A percentile compares a stretch with the other conserved stretches of the same genome.
Evolutionary conservation across 176 grass and related monocot species (phyloP).

Genomic region (Phoenix dactylifera): DNA sequence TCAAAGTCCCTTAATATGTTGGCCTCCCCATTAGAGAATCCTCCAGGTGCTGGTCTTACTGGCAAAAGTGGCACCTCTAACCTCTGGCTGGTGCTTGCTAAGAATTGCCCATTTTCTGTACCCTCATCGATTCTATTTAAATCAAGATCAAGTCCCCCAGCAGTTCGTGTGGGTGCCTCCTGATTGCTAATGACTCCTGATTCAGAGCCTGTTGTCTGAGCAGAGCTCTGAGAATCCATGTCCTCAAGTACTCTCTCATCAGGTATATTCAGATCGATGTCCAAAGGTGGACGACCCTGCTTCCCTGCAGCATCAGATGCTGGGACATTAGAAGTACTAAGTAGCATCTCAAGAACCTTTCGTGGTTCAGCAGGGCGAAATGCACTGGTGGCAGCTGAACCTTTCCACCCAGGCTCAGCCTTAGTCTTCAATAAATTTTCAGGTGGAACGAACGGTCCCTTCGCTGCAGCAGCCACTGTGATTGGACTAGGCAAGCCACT

Average conservation of each 20-base stretch:
- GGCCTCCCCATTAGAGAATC: constrained; percentile 19
- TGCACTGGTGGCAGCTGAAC: constrained; percentile 76
- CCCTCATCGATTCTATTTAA: constrained; percentile 54
- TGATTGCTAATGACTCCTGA: constrained; percentile 22
- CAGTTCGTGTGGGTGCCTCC: constrained; percentile 18
- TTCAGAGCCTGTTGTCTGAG: constrained; percentile 42
- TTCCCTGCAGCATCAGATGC: constrained; percentile 33
- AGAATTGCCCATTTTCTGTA: constrained; percentile 39
- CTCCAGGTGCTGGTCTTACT: constrained; percentile 22
- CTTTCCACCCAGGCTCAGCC: constrained; percentile 74
- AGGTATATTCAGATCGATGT: constrained; percentile 80
- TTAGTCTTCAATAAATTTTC: constrained; percentile 54
- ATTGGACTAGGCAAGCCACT: constrained; percentile 40
- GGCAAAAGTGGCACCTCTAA: constrained; percentile 43
- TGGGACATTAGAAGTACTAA: constrained; percentile 21
- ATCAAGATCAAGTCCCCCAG: constrained; percentile 57
- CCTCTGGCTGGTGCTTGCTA: constrained; percentile 21
- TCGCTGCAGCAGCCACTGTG: constrained; percentile 60
- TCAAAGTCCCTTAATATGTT: constrained; percentile 60
- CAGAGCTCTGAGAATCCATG: constrained; percentile 33
- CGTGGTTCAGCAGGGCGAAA: constrained; percentile 64
- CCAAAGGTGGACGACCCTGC: constrained; percentile 30
- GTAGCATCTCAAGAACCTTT: constrained; percentile 45
- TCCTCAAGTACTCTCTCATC: constrained; percentile 57
- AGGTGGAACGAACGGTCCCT: constrained; percentile 60